Conservation (phyloP, 345 rosid genomes). For the Eucalyptus globulus region DNA sequence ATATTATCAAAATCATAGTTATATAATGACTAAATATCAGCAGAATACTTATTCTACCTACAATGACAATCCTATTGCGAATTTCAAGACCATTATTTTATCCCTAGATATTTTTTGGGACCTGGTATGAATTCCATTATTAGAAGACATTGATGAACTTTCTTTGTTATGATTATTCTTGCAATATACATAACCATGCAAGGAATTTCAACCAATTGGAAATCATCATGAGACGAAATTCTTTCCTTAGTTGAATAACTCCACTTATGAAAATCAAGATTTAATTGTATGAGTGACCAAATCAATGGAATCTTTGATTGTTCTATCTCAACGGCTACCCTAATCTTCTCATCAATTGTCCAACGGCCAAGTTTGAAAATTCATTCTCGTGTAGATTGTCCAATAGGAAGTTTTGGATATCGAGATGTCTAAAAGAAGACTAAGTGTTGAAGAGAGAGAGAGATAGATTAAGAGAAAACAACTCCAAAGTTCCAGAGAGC, state of each 20-base stretch:
- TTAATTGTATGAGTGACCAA: background rate
- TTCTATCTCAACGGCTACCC: background rate
- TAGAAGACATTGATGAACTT: background rate
- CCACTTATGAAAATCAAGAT: background rate
- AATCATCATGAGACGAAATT: background rate
- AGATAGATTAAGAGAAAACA: background rate
- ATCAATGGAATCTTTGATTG: background rate
- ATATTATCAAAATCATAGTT: too few relatives aligned
- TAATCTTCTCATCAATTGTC: background rate
- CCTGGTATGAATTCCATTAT: background rate
- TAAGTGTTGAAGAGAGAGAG: too few relatives aligned
- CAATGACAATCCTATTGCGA: too few relatives aligned
- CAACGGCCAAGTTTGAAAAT: too few relatives aligned
- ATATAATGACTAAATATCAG: too few relatives aligned
- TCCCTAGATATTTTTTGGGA: background rate
- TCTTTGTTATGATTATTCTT: background rate
- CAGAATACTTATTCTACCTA: too few relatives aligned
- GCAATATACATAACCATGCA: background rate
- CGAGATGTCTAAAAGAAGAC: background rate
- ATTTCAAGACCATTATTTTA: background rate
- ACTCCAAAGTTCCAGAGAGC: background rate
- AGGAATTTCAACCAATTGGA: background rate
- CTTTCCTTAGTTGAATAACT: background rate
- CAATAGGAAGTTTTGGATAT: background rate
- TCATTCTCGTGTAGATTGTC: background rate